These are phyloP conservation scores for Xylogone sp. DNA, from an alignment of 2,329 filamentous ascomycete species.

Conservation along the genomic window DNA sequence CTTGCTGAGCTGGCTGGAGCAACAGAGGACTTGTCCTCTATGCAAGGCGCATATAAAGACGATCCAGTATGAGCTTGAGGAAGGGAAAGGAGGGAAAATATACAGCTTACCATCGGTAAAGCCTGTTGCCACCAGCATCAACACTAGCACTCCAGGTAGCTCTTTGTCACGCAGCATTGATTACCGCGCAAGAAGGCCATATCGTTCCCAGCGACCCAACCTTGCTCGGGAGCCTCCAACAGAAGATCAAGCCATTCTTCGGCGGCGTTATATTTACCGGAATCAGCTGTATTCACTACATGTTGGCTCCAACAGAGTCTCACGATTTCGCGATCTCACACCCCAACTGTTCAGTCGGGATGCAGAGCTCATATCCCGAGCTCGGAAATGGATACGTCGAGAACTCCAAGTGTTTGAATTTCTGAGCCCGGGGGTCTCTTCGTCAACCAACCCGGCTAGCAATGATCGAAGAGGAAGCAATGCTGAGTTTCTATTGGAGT, in stretches of 20 bases:
- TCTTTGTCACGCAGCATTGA: slow-evolving; percentile 8
- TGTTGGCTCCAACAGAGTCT: slow-evolving; percentile 76
- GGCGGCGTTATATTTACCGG: slow-evolving; percentile 70
- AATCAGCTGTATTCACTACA: slow-evolving; percentile 72
- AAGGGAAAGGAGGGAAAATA: slow-evolving; percentile 49
- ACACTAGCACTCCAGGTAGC: slow-evolving; percentile 2
- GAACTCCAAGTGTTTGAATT: slow-evolving; percentile 83
- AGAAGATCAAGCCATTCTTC: slow-evolving; percentile 31
- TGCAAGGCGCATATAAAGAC: slow-evolving; percentile 58
- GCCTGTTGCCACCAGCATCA: slow-evolving; percentile 2
- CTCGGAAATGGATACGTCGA: slow-evolving; percentile 75
- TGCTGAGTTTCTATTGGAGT: slow-evolving; percentile 81
- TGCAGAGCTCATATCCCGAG: slow-evolving; percentile 67
- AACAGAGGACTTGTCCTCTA: slow-evolving; percentile 70
- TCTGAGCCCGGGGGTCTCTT: slow-evolving; percentile 38
- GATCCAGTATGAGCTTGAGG: slow-evolving; percentile 62
- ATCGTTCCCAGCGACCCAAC: slow-evolving; percentile 11
- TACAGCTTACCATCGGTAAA: slow-evolving; percentile 45
- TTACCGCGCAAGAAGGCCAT: slow-evolving; percentile 10
- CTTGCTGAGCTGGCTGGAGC: slow-evolving; percentile 75
- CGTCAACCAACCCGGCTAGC: slow-evolving; percentile 11
- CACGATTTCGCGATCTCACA: slow-evolving; percentile 70
- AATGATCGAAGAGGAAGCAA: slow-evolving; percentile 55
- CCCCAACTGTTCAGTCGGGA: slow-evolving; percentile 62
- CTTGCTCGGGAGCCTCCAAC: slow-evolving; percentile 7